A percentile compares a stretch with the other conserved stretches of the same genome.
phyloP scores from a whole-genome alignment of 257 asterid species.

The Primulina tabacum region DNA sequence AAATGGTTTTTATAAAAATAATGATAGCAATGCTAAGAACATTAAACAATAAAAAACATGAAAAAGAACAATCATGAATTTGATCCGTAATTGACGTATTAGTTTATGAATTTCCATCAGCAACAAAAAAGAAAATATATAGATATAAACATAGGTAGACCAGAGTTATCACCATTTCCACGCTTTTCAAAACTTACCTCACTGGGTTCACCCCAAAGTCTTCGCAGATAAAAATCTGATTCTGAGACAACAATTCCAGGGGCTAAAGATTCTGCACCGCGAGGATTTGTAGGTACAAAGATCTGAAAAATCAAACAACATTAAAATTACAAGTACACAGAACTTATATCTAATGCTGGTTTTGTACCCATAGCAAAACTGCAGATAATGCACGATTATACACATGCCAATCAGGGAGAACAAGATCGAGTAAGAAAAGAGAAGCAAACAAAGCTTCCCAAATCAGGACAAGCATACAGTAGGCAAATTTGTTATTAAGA shows the following conservation, averaged over 20 bases:
- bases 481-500: not conserved
- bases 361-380: slow-evolving; percentile 13
- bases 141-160: slow-evolving; percentile 3
- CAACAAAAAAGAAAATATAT: slow-evolving; percentile 2
- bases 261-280: slow-evolving; percentile 96
- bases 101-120: slow-evolving; percentile 4
- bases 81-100: not conserved
- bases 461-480: not conserved
- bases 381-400: slow-evolving; percentile 1
- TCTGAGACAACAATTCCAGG: slow-evolving; percentile 95
- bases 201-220: slow-evolving; percentile 99
- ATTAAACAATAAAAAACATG: slow-evolving; percentile 3
- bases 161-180: slow-evolving; percentile 17
- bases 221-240: slow-evolving; percentile 80
- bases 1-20: not conserved
- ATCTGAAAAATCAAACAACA: slow-evolving; percentile 43
- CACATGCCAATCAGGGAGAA: slow-evolving; percentile 14
- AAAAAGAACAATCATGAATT: slow-evolving; percentile 11
- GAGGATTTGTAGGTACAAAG: slow-evolving; percentile 92
- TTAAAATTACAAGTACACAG: slow-evolving; percentile 3
- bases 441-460: not conserved
- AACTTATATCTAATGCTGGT: slow-evolving; percentile 10
- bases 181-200: slow-evolving; percentile 50
- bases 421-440: slow-evolving; percentile 5
- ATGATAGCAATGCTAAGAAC: not conserved